phyloP scores from a whole-genome alignment of 106 monocot genomes.

The Gastrodia elata region DNA sequence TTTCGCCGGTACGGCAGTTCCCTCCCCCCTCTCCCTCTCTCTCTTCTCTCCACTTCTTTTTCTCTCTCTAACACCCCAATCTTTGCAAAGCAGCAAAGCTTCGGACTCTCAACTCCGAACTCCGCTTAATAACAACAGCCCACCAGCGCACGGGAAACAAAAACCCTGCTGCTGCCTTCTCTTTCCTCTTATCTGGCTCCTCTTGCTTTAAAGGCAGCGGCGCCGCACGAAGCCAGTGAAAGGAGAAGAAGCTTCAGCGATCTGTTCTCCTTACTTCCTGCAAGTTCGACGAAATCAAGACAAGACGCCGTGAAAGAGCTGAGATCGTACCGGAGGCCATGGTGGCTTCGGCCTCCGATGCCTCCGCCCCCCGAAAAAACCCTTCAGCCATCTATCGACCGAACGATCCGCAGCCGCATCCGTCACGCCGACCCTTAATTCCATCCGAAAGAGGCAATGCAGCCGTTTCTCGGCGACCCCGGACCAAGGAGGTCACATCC shows the following conservation, averaged over 20 bases:
- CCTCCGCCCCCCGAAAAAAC: not conserved
- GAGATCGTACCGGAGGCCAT: slow-evolving; percentile 11
- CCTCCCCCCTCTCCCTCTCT: not conserved
- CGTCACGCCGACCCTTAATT: slow-evolving; percentile 25
- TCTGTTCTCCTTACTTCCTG: not conserved
- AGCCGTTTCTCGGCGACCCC: slow-evolving; percentile 18
- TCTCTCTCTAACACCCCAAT: not conserved
- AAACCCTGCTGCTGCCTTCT: not conserved
- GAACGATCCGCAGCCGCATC: slow-evolving; percentile 14
- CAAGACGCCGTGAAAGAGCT: not conserved
- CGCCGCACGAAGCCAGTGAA: not conserved
- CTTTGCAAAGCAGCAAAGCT: slow-evolving; percentile 4
- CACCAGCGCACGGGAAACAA: not conserved
- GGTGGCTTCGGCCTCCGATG: slow-evolving; percentile 20
- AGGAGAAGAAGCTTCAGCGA: not conserved
- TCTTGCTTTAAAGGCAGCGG: not conserved
- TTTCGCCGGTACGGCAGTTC: no score
- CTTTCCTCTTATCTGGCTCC: not conserved
- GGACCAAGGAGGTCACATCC: slow-evolving; percentile 40
- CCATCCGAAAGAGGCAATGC: slow-evolving; percentile 73
- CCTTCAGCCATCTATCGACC: not conserved
- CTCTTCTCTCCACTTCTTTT: not conserved
- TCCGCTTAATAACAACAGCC: not conserved
- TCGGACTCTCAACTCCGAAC: not conserved
- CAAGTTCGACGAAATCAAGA: no score